Evolutionary conservation across 2,329 filamentous ascomycete species (phyloP).

Genomic region (Fusarium sororula): DNA sequence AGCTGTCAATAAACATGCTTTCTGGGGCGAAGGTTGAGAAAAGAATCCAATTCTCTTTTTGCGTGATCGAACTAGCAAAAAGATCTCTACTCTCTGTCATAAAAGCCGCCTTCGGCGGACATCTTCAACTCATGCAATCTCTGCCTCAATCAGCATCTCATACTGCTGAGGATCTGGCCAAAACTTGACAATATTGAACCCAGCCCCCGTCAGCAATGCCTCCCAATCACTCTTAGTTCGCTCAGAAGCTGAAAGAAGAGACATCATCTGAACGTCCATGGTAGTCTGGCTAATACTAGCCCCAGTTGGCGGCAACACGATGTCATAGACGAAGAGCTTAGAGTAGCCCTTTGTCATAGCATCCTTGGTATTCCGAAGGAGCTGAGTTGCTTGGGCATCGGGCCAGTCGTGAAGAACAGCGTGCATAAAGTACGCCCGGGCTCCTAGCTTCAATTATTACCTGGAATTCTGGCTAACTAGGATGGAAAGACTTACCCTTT

Average conservation of each 20-base stretch:
- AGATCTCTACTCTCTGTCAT: rapidly evolving
- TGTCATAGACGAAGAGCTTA: slow-evolving; percentile 36
- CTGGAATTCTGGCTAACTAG: rapidly evolving
- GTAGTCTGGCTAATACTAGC: slow-evolving; percentile 37
- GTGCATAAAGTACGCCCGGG: slow-evolving; percentile 57
- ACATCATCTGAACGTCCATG: slow-evolving; percentile 44
- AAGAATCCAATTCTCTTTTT: no score
- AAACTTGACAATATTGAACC: slow-evolving; percentile 24
- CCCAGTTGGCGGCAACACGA: slow-evolving; percentile 21
- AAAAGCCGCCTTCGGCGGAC: no score
- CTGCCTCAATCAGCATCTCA: slow-evolving; percentile 34
- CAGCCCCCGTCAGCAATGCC: background rate
- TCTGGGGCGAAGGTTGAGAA: no score
- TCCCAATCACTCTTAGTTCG: slow-evolving; percentile 31
- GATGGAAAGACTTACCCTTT: background rate
- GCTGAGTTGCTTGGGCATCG: slow-evolving; percentile 46
- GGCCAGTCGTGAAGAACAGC: slow-evolving; percentile 61
- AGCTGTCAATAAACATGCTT: rapidly evolving
- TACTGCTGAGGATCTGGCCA: slow-evolving; percentile 39
- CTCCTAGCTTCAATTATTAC: slow-evolving; percentile 18
- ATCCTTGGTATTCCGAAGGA: slow-evolving; percentile 35
- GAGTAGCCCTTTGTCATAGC: slow-evolving; percentile 41
- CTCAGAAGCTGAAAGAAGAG: slow-evolving; percentile 38
- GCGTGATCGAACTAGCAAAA: rapidly evolving
- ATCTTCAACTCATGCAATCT: background rate